These are phyloP conservation scores for Mycena polygramma DNA, from an alignment of 768 basidiomycete species.

Conservation along the genomic window DNA sequence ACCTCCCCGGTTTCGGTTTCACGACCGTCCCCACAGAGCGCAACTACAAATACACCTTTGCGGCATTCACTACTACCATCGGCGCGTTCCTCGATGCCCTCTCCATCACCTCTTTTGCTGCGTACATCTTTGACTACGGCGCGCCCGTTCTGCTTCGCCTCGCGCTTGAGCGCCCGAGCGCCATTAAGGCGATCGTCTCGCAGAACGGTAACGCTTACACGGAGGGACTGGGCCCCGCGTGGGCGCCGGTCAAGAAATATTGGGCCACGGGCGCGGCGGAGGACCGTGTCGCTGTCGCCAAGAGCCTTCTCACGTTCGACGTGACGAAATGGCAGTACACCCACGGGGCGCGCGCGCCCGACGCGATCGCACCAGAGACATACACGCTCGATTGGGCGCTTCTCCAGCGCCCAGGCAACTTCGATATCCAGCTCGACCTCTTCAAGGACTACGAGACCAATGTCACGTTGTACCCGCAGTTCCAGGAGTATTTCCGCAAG, in stretches of 20 bases:
- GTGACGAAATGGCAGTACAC: constrained; percentile 54
- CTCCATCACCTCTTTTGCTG: constrained; percentile 51
- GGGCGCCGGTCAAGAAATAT: constrained; percentile 49
- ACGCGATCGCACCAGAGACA: constrained; percentile 50
- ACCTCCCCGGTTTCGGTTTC: constrained; percentile 65
- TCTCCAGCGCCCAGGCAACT: constrained; percentile 52
- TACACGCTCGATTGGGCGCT: constrained; percentile 57
- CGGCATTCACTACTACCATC: constrained; percentile 53
- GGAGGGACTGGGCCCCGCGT: constrained; percentile 59
- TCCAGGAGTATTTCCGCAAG: constrained; percentile 57
- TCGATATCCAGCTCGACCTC: constrained; percentile 56
- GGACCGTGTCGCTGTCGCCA: constrained; percentile 44
- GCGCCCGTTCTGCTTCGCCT: constrained; percentile 53
- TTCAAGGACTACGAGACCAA: constrained; percentile 57
- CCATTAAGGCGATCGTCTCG: constrained; percentile 57
- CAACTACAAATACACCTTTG: constrained; percentile 58
- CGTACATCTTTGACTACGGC: constrained; percentile 67
- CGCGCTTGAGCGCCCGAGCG: constrained; percentile 55
- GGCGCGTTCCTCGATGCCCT: constrained; percentile 57
- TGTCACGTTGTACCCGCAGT: constrained; percentile 56
- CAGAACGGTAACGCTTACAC: constrained; percentile 66
- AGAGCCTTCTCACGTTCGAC: constrained; percentile 43
- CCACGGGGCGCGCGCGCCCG: constrained; percentile 51
- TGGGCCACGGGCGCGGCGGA: constrained; percentile 48
- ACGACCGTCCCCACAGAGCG: constrained; percentile 54